Percentiles rank a stretch among this genome's conserved stretches.
Conservation (phyloP, 2,329 filamentous ascomycete species). For the Sclerotinia spermophila region DNA sequence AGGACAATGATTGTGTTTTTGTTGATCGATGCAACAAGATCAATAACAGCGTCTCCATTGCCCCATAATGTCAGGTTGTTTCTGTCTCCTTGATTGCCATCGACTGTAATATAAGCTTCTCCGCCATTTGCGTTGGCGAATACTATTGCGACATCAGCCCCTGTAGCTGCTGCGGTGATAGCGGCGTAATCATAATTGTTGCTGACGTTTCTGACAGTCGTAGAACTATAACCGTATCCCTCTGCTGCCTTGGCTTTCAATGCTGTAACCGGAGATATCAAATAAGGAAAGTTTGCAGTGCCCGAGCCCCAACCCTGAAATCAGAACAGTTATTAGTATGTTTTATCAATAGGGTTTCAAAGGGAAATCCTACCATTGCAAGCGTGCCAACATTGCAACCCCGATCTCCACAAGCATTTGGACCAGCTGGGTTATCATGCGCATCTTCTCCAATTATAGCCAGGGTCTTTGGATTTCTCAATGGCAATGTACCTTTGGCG, state of each 20-base stretch:
- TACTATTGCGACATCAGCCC: constrained; percentile 70
- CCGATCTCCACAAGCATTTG: constrained; percentile 60
- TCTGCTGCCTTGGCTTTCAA: constrained; percentile 59
- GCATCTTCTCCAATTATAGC: constrained; percentile 48
- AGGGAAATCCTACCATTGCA: constrained; percentile 47
- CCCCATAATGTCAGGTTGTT: constrained; percentile 92
- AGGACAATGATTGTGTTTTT: constrained; percentile 90
- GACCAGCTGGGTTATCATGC: constrained; percentile 51
- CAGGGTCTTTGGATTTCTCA: constrained; percentile 39
- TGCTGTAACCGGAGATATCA: constrained; percentile 69
- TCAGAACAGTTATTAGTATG: constrained; percentile 47
- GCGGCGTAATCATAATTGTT: constrained; percentile 51
- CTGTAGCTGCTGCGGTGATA: constrained; percentile 63
- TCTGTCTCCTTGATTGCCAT: constrained; percentile 80
- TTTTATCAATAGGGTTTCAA: constrained; percentile 38
- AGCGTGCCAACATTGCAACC: constrained; percentile 52
- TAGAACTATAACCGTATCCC: constrained; percentile 55
- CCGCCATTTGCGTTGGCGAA: constrained; percentile 86
- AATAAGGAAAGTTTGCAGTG: constrained; percentile 69
- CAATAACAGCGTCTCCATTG: constrained; percentile 74
- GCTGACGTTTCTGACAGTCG: constrained; percentile 62
- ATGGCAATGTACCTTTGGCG: constrained; percentile 50
- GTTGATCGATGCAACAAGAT: constrained; percentile 71
- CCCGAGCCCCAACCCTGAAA: constrained; percentile 72
- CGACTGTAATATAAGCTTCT: constrained; percentile 79